Percentiles rank a stretch among this genome's conserved stretches.
These are phyloP conservation scores for Paralagenidium karlingii DNA, from an alignment of 352 stramenopile genomes.

Conservation along the genomic window DNA sequence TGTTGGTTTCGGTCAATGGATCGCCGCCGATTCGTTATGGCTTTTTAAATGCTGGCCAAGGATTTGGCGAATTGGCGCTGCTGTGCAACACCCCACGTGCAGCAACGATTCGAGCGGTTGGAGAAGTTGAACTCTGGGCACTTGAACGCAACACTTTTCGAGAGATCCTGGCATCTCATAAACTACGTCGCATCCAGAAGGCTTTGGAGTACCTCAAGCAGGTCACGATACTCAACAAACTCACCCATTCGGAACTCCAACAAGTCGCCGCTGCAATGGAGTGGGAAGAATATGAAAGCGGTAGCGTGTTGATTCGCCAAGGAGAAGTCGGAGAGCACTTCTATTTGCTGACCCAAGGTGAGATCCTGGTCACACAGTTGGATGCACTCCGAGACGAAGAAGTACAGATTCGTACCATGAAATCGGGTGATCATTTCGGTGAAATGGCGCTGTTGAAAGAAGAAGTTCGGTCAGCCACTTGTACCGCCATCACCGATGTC, in stretches of 20 bases:
- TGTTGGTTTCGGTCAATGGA: slow-evolving; percentile 38
- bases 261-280: slow-evolving; percentile 67
- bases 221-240: slow-evolving; percentile 51
- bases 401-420: slow-evolving; percentile 42
- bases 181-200: slow-evolving; percentile 45
- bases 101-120: slow-evolving; percentile 79
- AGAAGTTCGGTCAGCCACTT: slow-evolving; percentile 85
- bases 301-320: slow-evolving; percentile 47
- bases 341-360: slow-evolving; percentile 65
- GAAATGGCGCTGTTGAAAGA: slow-evolving; percentile 90
- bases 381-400: slow-evolving; percentile 24
- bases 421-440: slow-evolving; percentile 85
- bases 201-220: slow-evolving; percentile 37
- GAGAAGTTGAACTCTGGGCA: slow-evolving; percentile 47
- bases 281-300: slow-evolving; percentile 57
- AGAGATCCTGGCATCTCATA: slow-evolving; percentile 63
- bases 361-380: slow-evolving; percentile 53
- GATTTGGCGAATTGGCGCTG: slow-evolving; percentile 95
- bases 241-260: slow-evolving; percentile 49
- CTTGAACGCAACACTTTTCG: slow-evolving; percentile 62
- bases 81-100: slow-evolving; percentile 94
- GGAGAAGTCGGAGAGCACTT: slow-evolving; percentile 68
- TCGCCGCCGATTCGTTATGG: slow-evolving; percentile 59
- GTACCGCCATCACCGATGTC: slow-evolving; percentile 58
- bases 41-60: slow-evolving; percentile 35